A percentile compares a stretch with the other conserved stretches of the same genome.
Conservation (phyloP, 371 early-diverging fungal species). For the Choanephora cucurbitarum region DNA sequence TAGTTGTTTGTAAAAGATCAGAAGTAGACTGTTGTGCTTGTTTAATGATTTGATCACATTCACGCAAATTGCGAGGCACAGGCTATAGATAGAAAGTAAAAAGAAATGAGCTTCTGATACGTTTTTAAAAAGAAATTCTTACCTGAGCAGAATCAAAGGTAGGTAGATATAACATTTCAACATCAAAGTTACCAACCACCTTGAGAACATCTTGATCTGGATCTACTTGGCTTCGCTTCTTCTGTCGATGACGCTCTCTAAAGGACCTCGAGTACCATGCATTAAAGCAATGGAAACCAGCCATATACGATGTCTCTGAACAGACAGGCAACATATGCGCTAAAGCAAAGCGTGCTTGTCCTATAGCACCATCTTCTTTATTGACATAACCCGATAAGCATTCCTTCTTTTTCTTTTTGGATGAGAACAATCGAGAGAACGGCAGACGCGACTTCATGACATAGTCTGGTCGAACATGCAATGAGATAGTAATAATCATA, state of each 20-base stretch:
- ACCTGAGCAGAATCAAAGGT: slow-evolving; percentile 21
- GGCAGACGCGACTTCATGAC: slow-evolving; percentile 37
- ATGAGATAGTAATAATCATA: slow-evolving; percentile 38
- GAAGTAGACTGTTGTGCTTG: slow-evolving; percentile 3
- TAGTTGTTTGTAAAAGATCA: too few relatives aligned
- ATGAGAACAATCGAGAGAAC: slow-evolving; percentile 36
- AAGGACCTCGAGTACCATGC: slow-evolving; percentile 43
- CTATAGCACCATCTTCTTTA: slow-evolving; percentile 45
- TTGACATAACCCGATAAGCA: slow-evolving; percentile 43
- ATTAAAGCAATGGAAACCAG: slow-evolving; percentile 50
- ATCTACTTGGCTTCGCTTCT: slow-evolving; percentile 18
- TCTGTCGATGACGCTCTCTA: slow-evolving; percentile 26
- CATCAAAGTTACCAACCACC: slow-evolving; percentile 40
- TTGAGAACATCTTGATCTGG: slow-evolving; percentile 28
- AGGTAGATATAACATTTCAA: slow-evolving; percentile 43
- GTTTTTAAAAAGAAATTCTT: slow-evolving; percentile 6
- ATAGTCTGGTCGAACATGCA: slow-evolving; percentile 43
- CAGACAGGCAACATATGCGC: slow-evolving; percentile 47
- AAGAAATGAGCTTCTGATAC: background rate
- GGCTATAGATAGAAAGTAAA: background rate
- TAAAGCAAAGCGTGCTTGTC: slow-evolving; percentile 39
- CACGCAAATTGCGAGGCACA: slow-evolving; percentile 21
- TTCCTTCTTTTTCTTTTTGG: slow-evolving; percentile 33
- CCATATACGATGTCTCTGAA: slow-evolving; percentile 33
- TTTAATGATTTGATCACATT: slow-evolving; percentile 12